Evolutionary conservation across 352 stramenopile species (phyloP).

Genomic region (Phytophthora pluvialis): DNA sequence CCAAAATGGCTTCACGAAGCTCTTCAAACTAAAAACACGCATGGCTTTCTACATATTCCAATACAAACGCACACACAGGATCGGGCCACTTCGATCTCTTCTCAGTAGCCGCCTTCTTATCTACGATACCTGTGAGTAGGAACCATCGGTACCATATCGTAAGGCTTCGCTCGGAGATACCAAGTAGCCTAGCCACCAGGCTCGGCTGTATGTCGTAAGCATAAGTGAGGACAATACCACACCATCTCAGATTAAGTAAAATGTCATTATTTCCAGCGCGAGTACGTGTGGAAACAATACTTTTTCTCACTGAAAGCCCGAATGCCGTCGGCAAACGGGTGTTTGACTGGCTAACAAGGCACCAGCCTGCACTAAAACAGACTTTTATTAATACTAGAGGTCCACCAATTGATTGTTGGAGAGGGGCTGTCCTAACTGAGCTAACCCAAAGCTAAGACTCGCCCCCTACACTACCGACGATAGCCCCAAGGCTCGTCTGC

Average conservation of each 20-base stretch:
- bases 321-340: too few species aligned
- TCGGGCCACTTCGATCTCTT: too few species aligned
- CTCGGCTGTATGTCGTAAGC: conserved; percentile 1
- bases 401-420: too few species aligned
- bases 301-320: too few species aligned
- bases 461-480: too few species aligned
- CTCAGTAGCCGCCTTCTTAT: neutral
- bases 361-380: too few species aligned
- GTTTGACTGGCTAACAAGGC: too few species aligned
- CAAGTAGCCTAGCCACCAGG: neutral
- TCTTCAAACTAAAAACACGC: conserved; percentile 13
- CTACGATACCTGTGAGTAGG: neutral
- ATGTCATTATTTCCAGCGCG: neutral
- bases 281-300: too few species aligned
- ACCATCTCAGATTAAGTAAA: neutral
- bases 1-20: neutral
- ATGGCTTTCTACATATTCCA: conserved; percentile 1
- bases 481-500: too few species aligned
- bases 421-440: too few species aligned
- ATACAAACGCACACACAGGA: neutral
- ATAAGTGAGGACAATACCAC: neutral
- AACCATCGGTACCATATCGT: conserved; percentile 2
- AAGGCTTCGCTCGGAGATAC: conserved; percentile 1
- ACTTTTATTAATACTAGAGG: too few species aligned
- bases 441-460: too few species aligned